A percentile compares a stretch with the other conserved stretches of the same genome.
Conservation (phyloP, 139 green algal genomes). For the Desmodesmus armatus region DNA sequence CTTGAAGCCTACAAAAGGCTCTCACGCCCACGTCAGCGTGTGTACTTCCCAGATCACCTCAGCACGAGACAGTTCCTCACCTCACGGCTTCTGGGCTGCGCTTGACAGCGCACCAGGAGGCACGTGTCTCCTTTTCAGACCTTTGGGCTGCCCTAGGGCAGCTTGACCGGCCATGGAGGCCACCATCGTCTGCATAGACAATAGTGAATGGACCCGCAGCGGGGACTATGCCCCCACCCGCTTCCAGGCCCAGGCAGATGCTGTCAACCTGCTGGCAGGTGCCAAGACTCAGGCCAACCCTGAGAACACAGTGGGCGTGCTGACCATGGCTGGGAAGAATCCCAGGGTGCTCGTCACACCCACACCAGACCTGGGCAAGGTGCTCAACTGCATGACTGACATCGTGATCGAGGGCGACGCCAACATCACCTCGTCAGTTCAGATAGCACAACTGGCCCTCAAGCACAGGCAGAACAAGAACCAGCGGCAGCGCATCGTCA, state of each 20-base stretch:
- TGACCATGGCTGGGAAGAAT: conserved; percentile 97
- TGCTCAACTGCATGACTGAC: conserved; percentile 91
- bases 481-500: conserved; percentile 96
- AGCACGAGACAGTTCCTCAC: too few species aligned
- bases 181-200: conserved; percentile 96
- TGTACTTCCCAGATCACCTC: too few species aligned
- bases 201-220: conserved; percentile 95
- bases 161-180: conserved; percentile 86
- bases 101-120: too few species aligned
- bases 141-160: too few species aligned
- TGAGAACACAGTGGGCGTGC: conserved; percentile 97
- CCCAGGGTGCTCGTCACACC: conserved; percentile 96
- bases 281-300: conserved; percentile 98
- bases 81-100: too few species aligned
- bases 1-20: too few species aligned
- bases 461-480: conserved; percentile 99
- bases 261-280: conserved; percentile 96
- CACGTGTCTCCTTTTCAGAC: too few species aligned
- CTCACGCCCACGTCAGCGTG: too few species aligned
- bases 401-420: conserved; percentile 88
- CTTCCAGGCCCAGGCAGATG: conserved; percentile 96
- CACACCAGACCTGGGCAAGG: conserved; percentile 96
- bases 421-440: conserved; percentile 88
- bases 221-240: conserved; percentile 95
- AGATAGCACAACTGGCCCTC: conserved; percentile 98